A percentile compares a stretch with the other conserved stretches of the same genome.
phyloP scores from a whole-genome alignment of 2,329 filamentous ascomycete species.

The Colletotrichum navitas region DNA sequence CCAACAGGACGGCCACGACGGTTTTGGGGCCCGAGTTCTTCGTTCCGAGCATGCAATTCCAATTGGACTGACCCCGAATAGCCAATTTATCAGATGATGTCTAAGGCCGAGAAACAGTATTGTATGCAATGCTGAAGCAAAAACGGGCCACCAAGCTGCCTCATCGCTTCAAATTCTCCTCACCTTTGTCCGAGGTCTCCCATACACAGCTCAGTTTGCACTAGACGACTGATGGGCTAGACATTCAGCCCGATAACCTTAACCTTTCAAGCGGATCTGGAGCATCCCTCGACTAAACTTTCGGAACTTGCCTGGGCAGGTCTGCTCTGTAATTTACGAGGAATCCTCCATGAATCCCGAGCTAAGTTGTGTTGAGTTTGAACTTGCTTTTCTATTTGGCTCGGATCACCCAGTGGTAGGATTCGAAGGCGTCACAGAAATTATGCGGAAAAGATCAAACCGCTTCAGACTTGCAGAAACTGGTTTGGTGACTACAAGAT shows the following conservation, averaged over 20 bases:
- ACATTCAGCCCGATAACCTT: not conserved
- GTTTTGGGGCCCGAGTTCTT: not conserved
- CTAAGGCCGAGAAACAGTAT: not conserved
- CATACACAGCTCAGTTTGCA: not conserved
- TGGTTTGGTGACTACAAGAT: not conserved
- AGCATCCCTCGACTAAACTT: not conserved
- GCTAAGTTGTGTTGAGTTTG: not conserved
- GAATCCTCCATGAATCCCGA: not conserved
- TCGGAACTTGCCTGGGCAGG: not conserved
- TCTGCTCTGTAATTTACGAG: not conserved
- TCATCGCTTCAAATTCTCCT: not conserved
- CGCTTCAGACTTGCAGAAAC: not conserved
- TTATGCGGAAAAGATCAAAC: not conserved
- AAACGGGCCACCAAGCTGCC: not conserved
- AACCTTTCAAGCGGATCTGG: not conserved
- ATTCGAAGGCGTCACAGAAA: not conserved
- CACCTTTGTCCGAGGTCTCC: not conserved
- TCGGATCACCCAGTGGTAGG: not conserved
- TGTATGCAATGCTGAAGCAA: not conserved
- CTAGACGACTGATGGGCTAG: not conserved
- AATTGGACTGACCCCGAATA: not conserved
- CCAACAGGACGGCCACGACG: too few species aligned
- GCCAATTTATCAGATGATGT: not conserved
- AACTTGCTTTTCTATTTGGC: constrained; percentile 2
- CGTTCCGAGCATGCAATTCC: not conserved